These are phyloP conservation scores for Theileria equi DNA, from an alignment of 169 alveolate species.

Conservation along the genomic window DNA sequence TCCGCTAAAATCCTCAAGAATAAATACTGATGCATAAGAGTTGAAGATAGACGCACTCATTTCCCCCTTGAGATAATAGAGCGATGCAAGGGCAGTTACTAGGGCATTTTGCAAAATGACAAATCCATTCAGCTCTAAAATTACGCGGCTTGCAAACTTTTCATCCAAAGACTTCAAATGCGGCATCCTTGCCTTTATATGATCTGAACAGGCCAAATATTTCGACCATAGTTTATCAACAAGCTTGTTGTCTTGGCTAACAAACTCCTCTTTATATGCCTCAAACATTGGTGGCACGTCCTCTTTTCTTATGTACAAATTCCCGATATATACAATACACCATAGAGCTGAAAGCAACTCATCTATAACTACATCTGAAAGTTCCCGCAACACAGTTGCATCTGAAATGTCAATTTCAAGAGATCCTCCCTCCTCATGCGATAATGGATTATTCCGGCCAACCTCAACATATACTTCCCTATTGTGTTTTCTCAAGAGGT, in stretches of 20 bases:
- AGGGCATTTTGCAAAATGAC: neutral
- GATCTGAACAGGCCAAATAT: neutral
- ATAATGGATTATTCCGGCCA: conserved; percentile 1
- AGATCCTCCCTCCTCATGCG: conserved; percentile 9
- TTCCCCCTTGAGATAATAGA: neutral
- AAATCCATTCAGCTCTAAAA: neutral
- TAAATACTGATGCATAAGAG: too few relatives aligned
- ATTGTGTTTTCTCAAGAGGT: conserved; percentile 35
- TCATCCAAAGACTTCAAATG: neutral
- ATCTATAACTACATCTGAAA: conserved; percentile 43
- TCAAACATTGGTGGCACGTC: neutral
- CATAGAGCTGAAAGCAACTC: conserved; percentile 24
- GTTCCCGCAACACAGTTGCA: conserved; percentile 22
- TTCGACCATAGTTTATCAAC: neutral
- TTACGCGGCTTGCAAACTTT: neutral
- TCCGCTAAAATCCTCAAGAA: neutral
- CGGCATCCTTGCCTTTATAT: neutral
- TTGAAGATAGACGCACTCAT: too few relatives aligned
- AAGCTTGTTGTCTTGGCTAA: neutral
- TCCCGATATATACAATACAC: conserved; percentile 2
- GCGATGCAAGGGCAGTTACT: neutral
- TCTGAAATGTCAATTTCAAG: conserved; percentile 33
- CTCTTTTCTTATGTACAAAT: neutral
- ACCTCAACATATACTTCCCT: conserved; percentile 26
- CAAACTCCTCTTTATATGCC: neutral